Percentiles rank a stretch among this genome's conserved stretches.
phyloP scores from a whole-genome alignment of 2,329 filamentous ascomycete genomes.

The Fusarium pseudoanthophilum region DNA sequence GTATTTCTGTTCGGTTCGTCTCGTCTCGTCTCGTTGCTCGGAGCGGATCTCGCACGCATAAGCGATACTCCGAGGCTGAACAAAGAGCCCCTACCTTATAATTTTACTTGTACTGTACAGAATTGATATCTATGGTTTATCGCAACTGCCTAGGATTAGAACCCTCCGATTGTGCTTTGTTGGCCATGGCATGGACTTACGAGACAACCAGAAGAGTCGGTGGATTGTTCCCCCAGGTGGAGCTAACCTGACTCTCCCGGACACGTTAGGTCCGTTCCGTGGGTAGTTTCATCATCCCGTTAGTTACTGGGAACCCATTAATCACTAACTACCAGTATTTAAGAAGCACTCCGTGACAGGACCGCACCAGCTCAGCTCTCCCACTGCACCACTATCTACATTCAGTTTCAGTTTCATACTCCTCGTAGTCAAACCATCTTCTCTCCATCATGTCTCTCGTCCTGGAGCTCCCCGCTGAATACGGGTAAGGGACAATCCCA shows the following conservation, averaged over 20 bases:
- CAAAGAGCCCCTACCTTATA: neutral
- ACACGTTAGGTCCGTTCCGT: slow-evolving; percentile 27
- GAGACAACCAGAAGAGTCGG: neutral
- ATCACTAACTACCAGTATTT: slow-evolving; percentile 23
- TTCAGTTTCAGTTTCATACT: neutral
- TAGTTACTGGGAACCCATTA: neutral
- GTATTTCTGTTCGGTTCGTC: slow-evolving; percentile 10
- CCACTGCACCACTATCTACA: neutral
- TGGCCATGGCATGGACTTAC: neutral
- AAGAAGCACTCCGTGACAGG: slow-evolving; percentile 21
- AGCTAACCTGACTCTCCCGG: slow-evolving; percentile 21
- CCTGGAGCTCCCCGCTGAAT: slow-evolving; percentile 60
- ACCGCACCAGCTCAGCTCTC: neutral
- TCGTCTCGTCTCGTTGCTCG: neutral
- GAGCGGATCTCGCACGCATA: slow-evolving; percentile 11
- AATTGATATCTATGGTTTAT: neutral
- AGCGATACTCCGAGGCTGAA: neutral
- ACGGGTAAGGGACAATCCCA: slow-evolving; percentile 55
- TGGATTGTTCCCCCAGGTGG: slow-evolving; percentile 17
- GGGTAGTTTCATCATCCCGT: slow-evolving; percentile 12
- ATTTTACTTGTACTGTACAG: neutral
- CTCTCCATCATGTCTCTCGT: slow-evolving; percentile 54
- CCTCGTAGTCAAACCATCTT: neutral
- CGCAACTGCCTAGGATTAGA: neutral
- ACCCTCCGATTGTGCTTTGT: neutral